Evolutionary conservation across 805 yeast species (phyloP), one percentile per base, ranked within the genome.

Genomic region (Babjeviella inositovora): DNA sequence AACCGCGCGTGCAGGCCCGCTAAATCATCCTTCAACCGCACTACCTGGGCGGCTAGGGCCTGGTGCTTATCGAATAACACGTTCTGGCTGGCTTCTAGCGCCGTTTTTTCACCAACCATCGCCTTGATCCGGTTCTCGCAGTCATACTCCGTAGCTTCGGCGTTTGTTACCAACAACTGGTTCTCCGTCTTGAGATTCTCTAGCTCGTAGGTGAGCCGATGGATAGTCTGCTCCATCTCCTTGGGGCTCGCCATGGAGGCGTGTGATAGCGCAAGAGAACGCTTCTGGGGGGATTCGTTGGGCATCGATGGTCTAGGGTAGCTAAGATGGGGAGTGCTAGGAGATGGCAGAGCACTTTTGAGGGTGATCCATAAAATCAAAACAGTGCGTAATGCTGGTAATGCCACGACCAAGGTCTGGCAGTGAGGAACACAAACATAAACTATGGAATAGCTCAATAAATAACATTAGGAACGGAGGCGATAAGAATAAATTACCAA

Each of bases 51-150:
- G 2, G 39, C 20, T 1, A 42, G 26, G 23, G 48, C 52, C 14
- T 45, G 40, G 20, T 42, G 37, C 18, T 57, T 35, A 19, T 47
- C 30, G 35, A 52, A 43, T 34, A 57, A 25, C 43, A 47, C 44
- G 23, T 43, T 32, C 38, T 55, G 41, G 35, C 44, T 50, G 4
- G 51, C 34, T 15, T 55, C 51, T 11, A 48, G 41, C n/a, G n/a
- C n/a, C n/a, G n/a, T n/a, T n/a, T n/a, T n/a, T 16, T 39, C 43
- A 15, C 47, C 44, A 3, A 10, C 13, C 8, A 13, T 17, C 10
- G 16, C 10, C 10, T 7, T 14, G n/a, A n/a, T n/a, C n/a, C 23
- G 10, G n/a, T 18, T 25, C 12, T 5, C 12, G 20, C 7, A 10
- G 13, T 11, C 11, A 14, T n/a, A 11, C 15, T 18, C 25, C 8